phyloP scores from a whole-genome alignment of 2,329 filamentous ascomycete species.

The Cryphonectria naterciae region DNA sequence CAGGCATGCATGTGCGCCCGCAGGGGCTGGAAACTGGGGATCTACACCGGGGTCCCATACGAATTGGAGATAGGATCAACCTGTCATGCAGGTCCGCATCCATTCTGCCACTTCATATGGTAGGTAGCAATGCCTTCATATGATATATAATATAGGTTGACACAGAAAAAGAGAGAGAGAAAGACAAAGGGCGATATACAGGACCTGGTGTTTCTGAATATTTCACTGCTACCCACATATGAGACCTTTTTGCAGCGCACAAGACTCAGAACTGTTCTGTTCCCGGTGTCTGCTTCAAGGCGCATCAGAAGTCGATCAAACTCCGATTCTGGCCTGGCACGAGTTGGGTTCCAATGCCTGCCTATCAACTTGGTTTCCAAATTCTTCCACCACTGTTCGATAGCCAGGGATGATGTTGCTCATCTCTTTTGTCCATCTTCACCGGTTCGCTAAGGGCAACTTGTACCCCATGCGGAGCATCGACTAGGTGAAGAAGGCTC shows the following conservation, averaged over 20 bases:
- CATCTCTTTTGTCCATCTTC: background rate
- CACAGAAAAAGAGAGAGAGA: background rate
- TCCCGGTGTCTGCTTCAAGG: background rate
- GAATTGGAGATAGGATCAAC: background rate
- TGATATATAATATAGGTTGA: background rate
- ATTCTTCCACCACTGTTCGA: background rate
- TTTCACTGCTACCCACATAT: background rate
- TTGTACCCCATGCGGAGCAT: background rate
- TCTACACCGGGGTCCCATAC: background rate
- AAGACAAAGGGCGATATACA: background rate
- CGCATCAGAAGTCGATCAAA: background rate
- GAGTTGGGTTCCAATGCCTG: background rate
- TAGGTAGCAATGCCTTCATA: background rate
- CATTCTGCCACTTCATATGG: background rate
- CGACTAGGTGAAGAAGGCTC: background rate
- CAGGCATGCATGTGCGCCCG: background rate
- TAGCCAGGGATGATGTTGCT: background rate
- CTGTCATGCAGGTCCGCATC: background rate
- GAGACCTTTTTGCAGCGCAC: background rate
- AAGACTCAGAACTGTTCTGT: background rate
- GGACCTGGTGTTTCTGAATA: background rate
- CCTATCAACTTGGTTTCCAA: background rate
- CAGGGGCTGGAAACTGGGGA: background rate
- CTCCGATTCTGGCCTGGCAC: background rate
- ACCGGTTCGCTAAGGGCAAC: background rate